Conservation (phyloP, 148 eudicot genomes). For the Limonium bicolor region DNA sequence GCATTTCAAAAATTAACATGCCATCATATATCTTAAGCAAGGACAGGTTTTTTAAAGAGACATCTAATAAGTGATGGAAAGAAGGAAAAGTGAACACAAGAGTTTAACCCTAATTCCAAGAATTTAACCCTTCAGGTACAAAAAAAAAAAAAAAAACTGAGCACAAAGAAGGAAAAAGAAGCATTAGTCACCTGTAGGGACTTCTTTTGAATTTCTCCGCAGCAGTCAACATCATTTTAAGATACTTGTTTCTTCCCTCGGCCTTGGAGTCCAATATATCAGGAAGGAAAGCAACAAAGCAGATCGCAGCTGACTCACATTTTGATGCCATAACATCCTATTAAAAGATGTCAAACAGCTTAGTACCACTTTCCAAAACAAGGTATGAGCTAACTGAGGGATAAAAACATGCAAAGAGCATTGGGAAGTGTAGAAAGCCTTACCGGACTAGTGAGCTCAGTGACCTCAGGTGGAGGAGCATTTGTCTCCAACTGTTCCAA, state of each 20-base stretch:
- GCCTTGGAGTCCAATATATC: slow-evolving; percentile 92
- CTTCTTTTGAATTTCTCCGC: slow-evolving; percentile 85
- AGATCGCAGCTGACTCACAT: slow-evolving; percentile 91
- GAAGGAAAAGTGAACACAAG: background rate
- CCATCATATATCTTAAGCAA: background rate
- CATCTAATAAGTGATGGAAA: background rate
- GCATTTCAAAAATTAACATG: too few relatives aligned
- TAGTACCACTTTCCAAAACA: background rate
- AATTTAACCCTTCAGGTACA: background rate
- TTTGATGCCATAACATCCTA: slow-evolving; percentile 91
- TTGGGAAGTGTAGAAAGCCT: slow-evolving; percentile 10
- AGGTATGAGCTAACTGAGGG: background rate
- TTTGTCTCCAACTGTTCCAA: slow-evolving; percentile 79
- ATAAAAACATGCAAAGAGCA: background rate
- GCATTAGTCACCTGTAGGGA: slow-evolving; percentile 58
- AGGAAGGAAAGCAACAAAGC: slow-evolving; percentile 88
- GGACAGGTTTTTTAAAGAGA: background rate
- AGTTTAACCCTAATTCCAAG: background rate
- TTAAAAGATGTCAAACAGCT: background rate
- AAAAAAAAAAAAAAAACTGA: background rate
- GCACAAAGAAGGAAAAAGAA: background rate
- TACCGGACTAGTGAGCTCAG: slow-evolving; percentile 69
- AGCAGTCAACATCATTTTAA: slow-evolving; percentile 56
- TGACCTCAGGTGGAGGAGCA: slow-evolving; percentile 73
- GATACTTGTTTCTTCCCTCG: slow-evolving; percentile 86